Conservation (phyloP, 345 rosid species). For the Bruguiera parviflora region DNA sequence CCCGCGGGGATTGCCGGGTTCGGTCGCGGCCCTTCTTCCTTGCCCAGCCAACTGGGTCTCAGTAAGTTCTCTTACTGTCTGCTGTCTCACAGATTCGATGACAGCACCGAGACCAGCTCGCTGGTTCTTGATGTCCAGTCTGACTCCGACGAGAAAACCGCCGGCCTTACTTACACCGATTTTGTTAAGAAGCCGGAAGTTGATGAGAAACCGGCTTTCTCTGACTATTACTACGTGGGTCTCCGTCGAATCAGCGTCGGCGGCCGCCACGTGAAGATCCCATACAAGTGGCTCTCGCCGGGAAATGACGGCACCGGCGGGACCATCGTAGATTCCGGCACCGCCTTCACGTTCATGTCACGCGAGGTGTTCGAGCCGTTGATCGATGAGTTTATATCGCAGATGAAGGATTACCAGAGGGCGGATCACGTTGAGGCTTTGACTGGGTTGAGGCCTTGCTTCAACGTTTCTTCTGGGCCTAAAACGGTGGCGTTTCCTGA, state of each 20-base stretch:
- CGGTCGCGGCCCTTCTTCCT: conserved; percentile 35
- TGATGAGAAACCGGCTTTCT: conserved; percentile 4
- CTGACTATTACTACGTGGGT: conserved; percentile 35
- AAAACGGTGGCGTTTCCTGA: conserved; percentile 22
- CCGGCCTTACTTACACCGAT: conserved; percentile 28
- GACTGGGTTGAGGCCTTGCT: conserved; percentile 34
- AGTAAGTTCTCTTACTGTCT: conserved; percentile 42
- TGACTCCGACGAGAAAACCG: conserved; percentile 26
- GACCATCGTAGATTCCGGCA: conserved; percentile 37
- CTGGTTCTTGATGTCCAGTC: conserved; percentile 24
- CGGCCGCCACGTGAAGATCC: conserved; percentile 23
- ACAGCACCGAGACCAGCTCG: conserved; percentile 19
- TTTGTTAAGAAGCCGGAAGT: conserved; percentile 29
- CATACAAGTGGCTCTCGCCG: conserved; percentile 21
- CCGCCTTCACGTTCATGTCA: conserved; percentile 38
- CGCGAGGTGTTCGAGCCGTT: conserved; percentile 23
- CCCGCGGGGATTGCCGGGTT: conserved; percentile 44
- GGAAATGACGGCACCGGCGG: conserved; percentile 32
- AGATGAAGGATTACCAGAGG: conserved; percentile 25
- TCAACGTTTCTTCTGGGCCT: neutral
- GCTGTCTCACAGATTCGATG: conserved; percentile 36
- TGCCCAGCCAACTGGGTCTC: conserved; percentile 36
- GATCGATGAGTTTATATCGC: conserved; percentile 23
- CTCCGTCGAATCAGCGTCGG: conserved; percentile 33
- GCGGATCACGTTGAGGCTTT: conserved; percentile 18